phyloP scores from a whole-genome alignment of 2,329 filamentous ascomycete species.

The Penicillium sp. region DNA sequence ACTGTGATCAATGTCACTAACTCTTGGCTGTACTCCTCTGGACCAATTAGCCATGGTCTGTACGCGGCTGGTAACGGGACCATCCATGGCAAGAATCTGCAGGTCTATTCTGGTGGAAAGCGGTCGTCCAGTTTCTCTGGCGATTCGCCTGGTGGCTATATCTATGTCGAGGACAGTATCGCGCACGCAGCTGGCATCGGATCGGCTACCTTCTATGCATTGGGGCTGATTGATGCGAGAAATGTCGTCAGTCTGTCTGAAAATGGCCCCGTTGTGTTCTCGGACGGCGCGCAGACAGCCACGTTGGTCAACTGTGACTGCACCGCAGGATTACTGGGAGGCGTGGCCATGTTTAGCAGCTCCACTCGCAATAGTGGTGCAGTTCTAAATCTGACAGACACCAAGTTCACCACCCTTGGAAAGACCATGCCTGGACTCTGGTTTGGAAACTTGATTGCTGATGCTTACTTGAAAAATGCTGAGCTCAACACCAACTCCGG shows the following conservation, averaged over 20 bases:
- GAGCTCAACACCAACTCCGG: constrained; percentile 19
- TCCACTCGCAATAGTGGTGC: constrained; percentile 18
- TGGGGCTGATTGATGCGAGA: constrained; percentile 25
- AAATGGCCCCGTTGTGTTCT: constrained; percentile 23
- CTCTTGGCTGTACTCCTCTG: constrained; percentile 32
- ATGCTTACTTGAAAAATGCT: constrained; percentile 4
- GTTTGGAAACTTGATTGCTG: constrained; percentile 32
- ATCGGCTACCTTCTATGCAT: constrained; percentile 33
- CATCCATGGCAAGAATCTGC: constrained; percentile 21
- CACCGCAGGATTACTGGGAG: constrained; percentile 30
- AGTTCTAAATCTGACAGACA: constrained; percentile 20
- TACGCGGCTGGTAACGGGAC: constrained; percentile 36
- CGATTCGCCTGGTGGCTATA: constrained; percentile 28
- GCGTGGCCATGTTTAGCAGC: constrained; percentile 25
- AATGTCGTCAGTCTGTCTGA: constrained; percentile 28
- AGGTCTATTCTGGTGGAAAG: constrained; percentile 31
- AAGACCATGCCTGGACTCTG: constrained; percentile 26
- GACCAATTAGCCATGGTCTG: constrained; percentile 32
- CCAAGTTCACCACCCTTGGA: constrained; percentile 21
- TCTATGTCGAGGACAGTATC: constrained; percentile 28
- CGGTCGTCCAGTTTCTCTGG: constrained; percentile 35
- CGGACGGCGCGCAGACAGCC: constrained; percentile 22
- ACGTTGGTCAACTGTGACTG: constrained; percentile 16
- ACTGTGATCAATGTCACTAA: constrained; percentile 27
- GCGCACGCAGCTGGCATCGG: constrained; percentile 32